phyloP scores from a whole-genome alignment of 129 eudicot species.

The Cynara cardunculus region DNA sequence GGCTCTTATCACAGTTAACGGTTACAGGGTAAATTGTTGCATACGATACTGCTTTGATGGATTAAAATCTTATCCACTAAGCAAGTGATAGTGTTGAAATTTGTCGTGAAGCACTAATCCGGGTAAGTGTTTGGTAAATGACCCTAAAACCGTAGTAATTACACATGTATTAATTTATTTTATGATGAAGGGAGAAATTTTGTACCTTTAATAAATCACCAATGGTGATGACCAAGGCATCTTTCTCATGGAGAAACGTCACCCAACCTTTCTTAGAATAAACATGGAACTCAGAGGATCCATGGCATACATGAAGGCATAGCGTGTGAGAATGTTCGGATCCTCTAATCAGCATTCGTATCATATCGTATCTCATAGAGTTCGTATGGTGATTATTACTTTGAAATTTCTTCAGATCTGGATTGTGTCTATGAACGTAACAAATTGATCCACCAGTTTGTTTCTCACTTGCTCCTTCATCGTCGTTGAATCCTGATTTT shows the following conservation, averaged over 20 bases:
- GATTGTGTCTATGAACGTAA: constrained; percentile 45
- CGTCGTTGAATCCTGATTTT: constrained; percentile 9
- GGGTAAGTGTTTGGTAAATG: too few relatives aligned
- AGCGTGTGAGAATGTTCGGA: constrained; percentile 69
- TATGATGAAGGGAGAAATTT: too few relatives aligned
- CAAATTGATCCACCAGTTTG: constrained; percentile 33
- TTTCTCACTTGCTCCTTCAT: constrained; percentile 6
- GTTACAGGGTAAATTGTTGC: too few relatives aligned
- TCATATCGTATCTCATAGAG: constrained; percentile 61
- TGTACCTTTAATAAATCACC: constrained; percentile 84
- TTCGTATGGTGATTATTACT: constrained; percentile 24
- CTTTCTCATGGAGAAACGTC: constrained; percentile 39
- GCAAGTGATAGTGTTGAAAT: too few relatives aligned
- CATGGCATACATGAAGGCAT: constrained; percentile 56
- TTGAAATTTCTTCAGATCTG: neutral
- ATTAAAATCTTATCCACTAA: too few relatives aligned
- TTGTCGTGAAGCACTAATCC: too few relatives aligned
- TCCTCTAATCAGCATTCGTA: constrained; percentile 75
- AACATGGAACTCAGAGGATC: constrained; percentile 63
- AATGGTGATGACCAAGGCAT: constrained; percentile 59
- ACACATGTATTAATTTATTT: too few relatives aligned
- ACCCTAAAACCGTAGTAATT: too few relatives aligned
- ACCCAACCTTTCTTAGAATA: constrained; percentile 87
- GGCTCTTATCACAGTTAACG: too few relatives aligned
- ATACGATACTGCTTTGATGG: too few relatives aligned